Conservation (phyloP, 805 yeast genomes). For the Myxozyma melibiosi region DNA sequence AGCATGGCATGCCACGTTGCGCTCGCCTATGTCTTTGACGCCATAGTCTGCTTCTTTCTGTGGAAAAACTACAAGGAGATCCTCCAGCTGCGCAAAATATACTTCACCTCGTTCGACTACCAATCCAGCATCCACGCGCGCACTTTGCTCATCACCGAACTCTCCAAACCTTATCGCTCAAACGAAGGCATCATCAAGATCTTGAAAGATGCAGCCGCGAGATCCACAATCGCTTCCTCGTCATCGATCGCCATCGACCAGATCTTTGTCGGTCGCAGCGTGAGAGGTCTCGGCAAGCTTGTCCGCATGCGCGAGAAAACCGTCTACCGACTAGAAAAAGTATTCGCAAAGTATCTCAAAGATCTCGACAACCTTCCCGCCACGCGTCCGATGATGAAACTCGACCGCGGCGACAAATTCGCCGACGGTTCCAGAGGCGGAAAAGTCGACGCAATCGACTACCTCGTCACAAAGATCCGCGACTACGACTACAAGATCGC, state of each 20-base stretch:
- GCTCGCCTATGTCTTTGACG: conserved; percentile 40
- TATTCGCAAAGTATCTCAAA: conserved; percentile 38
- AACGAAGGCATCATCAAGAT: conserved; percentile 35
- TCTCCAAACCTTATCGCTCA: conserved; percentile 37
- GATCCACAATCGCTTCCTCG: not conserved
- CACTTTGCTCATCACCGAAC: conserved; percentile 41
- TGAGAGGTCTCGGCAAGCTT: conserved; percentile 36
- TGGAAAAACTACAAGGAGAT: conserved; percentile 38
- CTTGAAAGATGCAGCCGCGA: not conserved
- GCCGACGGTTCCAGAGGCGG: conserved; percentile 18
- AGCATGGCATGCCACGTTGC: conserved; percentile 43
- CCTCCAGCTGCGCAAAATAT: conserved; percentile 36
- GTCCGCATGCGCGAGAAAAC: conserved; percentile 35
- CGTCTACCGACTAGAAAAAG: conserved; percentile 38
- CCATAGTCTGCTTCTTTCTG: conserved; percentile 37
- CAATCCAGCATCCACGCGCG: conserved; percentile 37
- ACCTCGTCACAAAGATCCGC: conserved; percentile 31
- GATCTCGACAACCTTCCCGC: conserved; percentile 36
- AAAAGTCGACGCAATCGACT: conserved; percentile 39
- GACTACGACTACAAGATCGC: conserved; percentile 35
- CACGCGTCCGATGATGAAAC: conserved; percentile 33
- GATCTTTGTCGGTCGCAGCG: conserved; percentile 39
- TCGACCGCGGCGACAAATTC: conserved; percentile 8
- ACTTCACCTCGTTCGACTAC: conserved; percentile 35
- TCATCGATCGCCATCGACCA: conserved; percentile 32